phyloP scores from a whole-genome alignment of 129 eudicot genomes.

The Solidago caesia region DNA sequence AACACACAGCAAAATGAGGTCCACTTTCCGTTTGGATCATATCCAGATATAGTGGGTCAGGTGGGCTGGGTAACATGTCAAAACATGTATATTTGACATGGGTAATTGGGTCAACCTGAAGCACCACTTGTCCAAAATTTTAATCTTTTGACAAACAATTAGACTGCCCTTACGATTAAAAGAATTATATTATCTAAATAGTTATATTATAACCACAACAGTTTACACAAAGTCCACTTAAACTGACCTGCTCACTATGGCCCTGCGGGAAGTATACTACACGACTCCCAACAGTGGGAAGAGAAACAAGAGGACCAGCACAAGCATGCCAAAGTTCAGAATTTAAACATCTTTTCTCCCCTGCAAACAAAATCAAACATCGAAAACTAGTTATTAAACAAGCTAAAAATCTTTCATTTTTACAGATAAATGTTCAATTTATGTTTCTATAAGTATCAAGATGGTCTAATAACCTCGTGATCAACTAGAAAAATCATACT shows the following conservation, averaged over 20 bases:
- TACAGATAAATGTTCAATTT: not conserved
- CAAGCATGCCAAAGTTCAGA: slow-evolving; percentile 98
- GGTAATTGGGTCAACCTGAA: not conserved
- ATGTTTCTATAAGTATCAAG: not conserved
- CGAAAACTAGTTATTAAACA: not conserved
- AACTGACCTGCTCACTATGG: slow-evolving; percentile 88
- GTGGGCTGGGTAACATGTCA: not conserved
- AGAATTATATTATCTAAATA: not conserved
- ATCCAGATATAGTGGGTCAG: not conserved
- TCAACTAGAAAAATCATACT: not conserved
- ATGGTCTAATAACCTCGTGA: slow-evolving; percentile 1
- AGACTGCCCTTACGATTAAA: not conserved
- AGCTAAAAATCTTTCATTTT: not conserved
- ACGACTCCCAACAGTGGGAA: slow-evolving; percentile 84
- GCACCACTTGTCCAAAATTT: not conserved
- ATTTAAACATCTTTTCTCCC: slow-evolving; percentile 82
- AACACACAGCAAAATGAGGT: not conserved
- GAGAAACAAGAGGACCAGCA: slow-evolving; percentile 93
- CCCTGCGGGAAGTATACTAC: slow-evolving; percentile 96
- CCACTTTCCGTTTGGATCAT: not conserved
- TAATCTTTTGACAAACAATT: not conserved
- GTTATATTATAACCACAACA: not conserved
- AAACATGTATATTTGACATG: not conserved
- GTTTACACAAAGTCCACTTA: not conserved
- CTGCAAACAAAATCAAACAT: slow-evolving; percentile 33